Conservation (phyloP, 164 flowering plant species). For the Santalum album region DNA sequence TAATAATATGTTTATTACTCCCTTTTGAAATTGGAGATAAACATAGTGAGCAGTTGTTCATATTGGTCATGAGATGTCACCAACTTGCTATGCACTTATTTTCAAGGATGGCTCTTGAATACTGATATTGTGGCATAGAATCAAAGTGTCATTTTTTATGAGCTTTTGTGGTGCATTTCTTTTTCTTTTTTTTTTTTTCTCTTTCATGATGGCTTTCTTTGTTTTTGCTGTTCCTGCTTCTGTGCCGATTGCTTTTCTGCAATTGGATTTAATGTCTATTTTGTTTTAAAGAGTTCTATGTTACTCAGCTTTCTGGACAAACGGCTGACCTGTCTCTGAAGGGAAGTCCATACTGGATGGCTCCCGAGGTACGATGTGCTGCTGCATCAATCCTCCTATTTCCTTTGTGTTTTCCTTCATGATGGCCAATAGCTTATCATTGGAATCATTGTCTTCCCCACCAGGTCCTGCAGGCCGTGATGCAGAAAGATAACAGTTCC, state of each 20-base stretch:
- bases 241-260: neutral
- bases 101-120: too few species aligned
- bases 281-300: neutral
- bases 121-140: too few species aligned
- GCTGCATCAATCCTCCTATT: neutral
- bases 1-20: too few species aligned
- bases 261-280: neutral
- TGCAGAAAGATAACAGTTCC: conserved; percentile 51
- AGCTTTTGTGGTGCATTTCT: too few species aligned
- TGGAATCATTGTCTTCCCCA: conserved; percentile 8
- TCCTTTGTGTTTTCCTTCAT: neutral
- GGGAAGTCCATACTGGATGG: conserved; percentile 99
- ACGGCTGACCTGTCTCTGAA: conserved; percentile 66
- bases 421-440: neutral
- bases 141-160: too few species aligned
- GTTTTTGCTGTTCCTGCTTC: neutral
- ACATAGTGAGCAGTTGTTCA: too few species aligned
- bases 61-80: too few species aligned
- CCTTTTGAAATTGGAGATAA: too few species aligned
- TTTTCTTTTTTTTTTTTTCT: too few species aligned
- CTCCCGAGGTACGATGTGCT: conserved; percentile 73
- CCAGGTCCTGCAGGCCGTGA: conserved; percentile 65
- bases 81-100: too few species aligned
- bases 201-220: too few species aligned
- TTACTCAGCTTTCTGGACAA: conserved; percentile 64